Evolutionary conservation across 371 early-diverging fungal species (phyloP).

Genomic region (Mortierella sp.): DNA sequence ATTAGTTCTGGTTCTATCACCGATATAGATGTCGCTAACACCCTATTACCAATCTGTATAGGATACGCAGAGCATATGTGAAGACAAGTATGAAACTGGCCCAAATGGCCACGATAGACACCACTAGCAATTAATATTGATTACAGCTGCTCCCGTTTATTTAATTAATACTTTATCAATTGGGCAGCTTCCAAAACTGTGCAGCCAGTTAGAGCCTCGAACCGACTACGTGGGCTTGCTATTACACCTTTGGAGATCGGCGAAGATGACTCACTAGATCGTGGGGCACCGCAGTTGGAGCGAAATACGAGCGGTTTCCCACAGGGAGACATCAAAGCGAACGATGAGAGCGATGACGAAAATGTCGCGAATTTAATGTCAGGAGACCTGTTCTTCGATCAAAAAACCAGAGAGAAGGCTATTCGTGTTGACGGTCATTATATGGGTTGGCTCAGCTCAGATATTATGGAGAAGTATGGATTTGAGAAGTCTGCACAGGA

Average conservation of each 20-base stretch:
- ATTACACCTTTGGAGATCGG: conserved; percentile 23
- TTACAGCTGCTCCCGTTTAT: background rate
- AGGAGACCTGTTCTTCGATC: conserved; percentile 70
- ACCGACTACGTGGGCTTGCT: conserved; percentile 37
- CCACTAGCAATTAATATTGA: background rate
- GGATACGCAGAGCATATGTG: conserved; percentile 1
- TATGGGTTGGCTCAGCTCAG: conserved; percentile 72
- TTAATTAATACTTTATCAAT: background rate
- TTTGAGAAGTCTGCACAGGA: conserved; percentile 70
- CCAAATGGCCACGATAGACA: too few species aligned
- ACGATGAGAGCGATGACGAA: conserved; percentile 37
- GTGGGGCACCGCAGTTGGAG: background rate
- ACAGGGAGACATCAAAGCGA: conserved; percentile 2
- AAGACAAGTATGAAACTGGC: background rate
- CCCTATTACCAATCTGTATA: background rate
- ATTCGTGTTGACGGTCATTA: conserved; percentile 74
- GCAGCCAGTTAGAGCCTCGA: conserved; percentile 30
- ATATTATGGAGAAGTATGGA: conserved; percentile 68
- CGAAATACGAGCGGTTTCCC: background rate
- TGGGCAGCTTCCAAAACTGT: conserved; percentile 8
- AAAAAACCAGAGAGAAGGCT: conserved; percentile 62
- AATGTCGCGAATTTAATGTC: conserved; percentile 62
- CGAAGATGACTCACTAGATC: conserved; percentile 23
- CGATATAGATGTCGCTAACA: background rate
- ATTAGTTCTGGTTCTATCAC: background rate